These are phyloP conservation scores for Yamadazyma membranifaciens DNA, from an alignment of 1,139 yeast genomes.

Conservation along the genomic window DNA sequence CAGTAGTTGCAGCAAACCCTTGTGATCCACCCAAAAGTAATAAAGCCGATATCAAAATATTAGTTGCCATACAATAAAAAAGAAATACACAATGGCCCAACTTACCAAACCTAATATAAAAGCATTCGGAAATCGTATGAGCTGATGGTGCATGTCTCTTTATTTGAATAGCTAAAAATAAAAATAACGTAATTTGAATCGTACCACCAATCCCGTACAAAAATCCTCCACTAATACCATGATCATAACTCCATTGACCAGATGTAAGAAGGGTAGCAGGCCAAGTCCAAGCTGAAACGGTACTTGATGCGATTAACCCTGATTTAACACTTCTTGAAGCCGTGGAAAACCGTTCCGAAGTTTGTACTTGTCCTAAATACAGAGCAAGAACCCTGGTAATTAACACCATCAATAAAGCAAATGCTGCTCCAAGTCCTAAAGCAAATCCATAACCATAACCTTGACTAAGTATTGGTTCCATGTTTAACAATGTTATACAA, in stretches of 20 bases:
- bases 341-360: constrained; percentile 38
- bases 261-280: constrained; percentile 38
- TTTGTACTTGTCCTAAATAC: constrained; percentile 35
- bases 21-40: constrained; percentile 19
- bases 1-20: constrained; percentile 18
- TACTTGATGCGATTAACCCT: constrained; percentile 37
- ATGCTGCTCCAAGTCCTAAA: constrained; percentile 39
- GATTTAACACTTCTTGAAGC: constrained; percentile 37
- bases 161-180: constrained; percentile 71
- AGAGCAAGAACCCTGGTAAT: constrained; percentile 28
- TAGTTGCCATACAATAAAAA: constrained; percentile 17
- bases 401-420: constrained; percentile 36
- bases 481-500: not conserved
- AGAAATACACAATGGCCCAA: constrained; percentile 19
- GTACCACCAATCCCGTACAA: constrained; percentile 78
- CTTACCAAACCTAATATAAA: constrained; percentile 68
- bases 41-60: constrained; percentile 16
- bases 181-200: constrained; percentile 70
- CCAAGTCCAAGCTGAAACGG: constrained; percentile 43
- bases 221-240: constrained; percentile 54
- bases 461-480: constrained; percentile 20
- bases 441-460: constrained; percentile 39
- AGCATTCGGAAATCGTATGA: constrained; percentile 72
- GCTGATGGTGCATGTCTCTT: constrained; percentile 73
- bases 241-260: constrained; percentile 29